Conservation (phyloP, 2,329 filamentous ascomycete genomes). For the Penicillium frequentans region DNA sequence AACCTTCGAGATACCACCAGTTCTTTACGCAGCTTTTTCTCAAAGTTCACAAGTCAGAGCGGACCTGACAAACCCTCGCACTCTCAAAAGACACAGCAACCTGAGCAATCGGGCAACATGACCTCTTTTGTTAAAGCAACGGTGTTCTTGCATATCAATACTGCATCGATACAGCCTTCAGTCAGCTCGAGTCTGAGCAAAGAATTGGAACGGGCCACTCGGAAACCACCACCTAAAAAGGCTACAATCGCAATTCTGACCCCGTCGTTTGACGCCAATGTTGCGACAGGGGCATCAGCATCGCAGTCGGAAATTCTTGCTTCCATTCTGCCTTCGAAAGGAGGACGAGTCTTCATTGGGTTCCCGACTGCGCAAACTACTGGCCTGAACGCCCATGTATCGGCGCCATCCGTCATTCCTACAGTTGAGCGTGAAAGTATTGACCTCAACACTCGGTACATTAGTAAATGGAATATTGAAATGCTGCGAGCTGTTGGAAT, state of each 20-base stretch:
- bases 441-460: constrained; percentile 91
- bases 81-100: constrained; percentile 57
- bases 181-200: constrained; percentile 71
- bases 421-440: constrained; percentile 97
- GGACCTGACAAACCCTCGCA: constrained; percentile 39
- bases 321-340: constrained; percentile 84
- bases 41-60: constrained; percentile 65
- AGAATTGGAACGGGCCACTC: constrained; percentile 92
- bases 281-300: constrained; percentile 61
- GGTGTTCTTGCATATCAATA: constrained; percentile 86
- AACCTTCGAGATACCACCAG: constrained; percentile 49
- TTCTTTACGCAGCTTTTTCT: constrained; percentile 77
- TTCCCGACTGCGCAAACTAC: constrained; percentile 98
- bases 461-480: constrained; percentile 92
- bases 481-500: constrained; percentile 90
- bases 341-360: constrained; percentile 92
- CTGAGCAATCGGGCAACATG: constrained; percentile 69
- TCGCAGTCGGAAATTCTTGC: constrained; percentile 71
- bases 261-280: constrained; percentile 81
- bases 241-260: constrained; percentile 87
- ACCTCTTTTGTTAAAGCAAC: constrained; percentile 69
- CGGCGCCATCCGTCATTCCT: constrained; percentile 91
- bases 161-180: constrained; percentile 76
- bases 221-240: constrained; percentile 88
- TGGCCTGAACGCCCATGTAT: constrained; percentile 88